Evolutionary conservation across 129 eudicot species (phyloP).

Genomic region (Gnaphalium uliginosum): DNA sequence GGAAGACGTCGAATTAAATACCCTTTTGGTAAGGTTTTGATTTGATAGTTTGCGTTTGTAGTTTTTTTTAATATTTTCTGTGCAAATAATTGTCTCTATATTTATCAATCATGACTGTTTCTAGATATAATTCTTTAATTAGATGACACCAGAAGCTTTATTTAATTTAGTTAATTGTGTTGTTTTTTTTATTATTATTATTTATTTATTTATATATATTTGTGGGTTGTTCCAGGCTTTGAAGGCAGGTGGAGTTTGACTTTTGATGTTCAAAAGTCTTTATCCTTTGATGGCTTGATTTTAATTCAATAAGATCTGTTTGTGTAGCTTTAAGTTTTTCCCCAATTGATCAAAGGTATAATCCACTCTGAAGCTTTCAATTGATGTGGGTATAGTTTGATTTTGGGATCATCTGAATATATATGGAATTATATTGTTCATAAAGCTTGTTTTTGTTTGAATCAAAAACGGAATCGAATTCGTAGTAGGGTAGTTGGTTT

Average conservation of each 20-base stretch:
- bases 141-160: conserved; percentile 20
- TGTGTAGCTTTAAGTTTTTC: neutral
- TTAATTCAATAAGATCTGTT: conserved; percentile 24
- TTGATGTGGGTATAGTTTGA: conserved; percentile 10
- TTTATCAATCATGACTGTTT: conserved; percentile 37
- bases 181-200: conserved; percentile 27
- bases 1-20: conserved; percentile 26
- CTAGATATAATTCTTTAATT: conserved; percentile 15
- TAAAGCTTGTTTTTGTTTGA: conserved; percentile 9
- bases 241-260: conserved; percentile 35
- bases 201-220: neutral
- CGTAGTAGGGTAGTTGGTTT: neutral
- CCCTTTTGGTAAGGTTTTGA: conserved; percentile 36
- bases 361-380: conserved; percentile 21
- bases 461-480: conserved; percentile 14
- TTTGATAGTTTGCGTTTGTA: conserved; percentile 33
- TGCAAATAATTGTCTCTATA: conserved; percentile 34
- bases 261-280: conserved; percentile 27
- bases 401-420: conserved; percentile 22
- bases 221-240: conserved; percentile 38
- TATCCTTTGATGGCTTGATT: conserved; percentile 26
- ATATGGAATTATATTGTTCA: conserved; percentile 24
- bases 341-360: conserved; percentile 24
- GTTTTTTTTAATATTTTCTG: conserved; percentile 29
- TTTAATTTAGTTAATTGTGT: conserved; percentile 15